Evolutionary conservation across 805 yeast species (phyloP), one percentile per base, ranked within the genome.

Genomic region (Debaryomyces tyrocola): DNA sequence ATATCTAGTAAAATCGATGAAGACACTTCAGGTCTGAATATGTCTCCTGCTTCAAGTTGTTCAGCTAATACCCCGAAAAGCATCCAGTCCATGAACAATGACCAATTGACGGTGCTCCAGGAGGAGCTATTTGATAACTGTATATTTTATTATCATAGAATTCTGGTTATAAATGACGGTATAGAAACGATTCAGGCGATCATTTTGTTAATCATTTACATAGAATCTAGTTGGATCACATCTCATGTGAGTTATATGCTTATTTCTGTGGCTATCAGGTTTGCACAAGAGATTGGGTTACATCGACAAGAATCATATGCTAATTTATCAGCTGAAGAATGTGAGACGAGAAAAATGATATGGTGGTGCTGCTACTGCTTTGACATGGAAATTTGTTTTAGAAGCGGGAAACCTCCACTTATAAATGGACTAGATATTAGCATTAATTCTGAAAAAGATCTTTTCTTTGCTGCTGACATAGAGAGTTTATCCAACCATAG

Each of bases 151-250:
- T 84, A 75, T 52, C 81, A 79, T 52, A 69, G 79, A 48, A 58
- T 81, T 6, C 62, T 76, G 4, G 65, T 78, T 1, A 56, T 75
- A 31, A 75, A 79, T 52, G 84, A 79, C 49, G 85, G 84, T 9
- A 43, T 78, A 0, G 64, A 63, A 34, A 74, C 83, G 2, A 62
- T 82, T 12, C 81, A 74, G 55, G 87, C 79, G 0, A 63, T 82
- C 8, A 50, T 85, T 20, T 54, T 83, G 18, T 58, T 84, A 39
- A 60, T 75, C 1, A 48, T 65, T 2, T 78, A 68, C 49, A 61
- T 74, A 28, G 74, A 62, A 47, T 56, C 56, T 9, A 59, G 55
- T 36, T 51, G 65, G 62, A 46, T 67, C 6, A 53, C 62, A 14
- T 54, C 66, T 12, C 59, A 59, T 39, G 62, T 67, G 31, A 66